Percentiles rank a stretch among this genome's conserved stretches.
Evolutionary conservation across 805 yeast genomes (phyloP).

Genomic region (Metschnikowia dekortorum): DNA sequence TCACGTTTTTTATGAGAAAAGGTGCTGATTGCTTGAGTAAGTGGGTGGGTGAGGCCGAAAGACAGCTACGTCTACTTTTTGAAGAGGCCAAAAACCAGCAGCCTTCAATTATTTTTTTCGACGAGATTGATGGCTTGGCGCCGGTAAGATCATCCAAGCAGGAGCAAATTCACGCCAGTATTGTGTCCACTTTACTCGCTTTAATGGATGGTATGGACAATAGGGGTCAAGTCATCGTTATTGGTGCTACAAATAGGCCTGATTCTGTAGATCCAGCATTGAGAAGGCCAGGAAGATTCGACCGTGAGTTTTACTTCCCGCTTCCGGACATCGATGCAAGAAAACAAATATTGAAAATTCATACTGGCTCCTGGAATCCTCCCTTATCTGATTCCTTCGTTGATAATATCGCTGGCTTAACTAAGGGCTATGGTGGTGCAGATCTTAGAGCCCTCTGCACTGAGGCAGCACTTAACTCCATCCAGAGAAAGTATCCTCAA

Average conservation of each 20-base stretch:
- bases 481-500: slow-evolving; percentile 90
- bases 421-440: slow-evolving; percentile 98
- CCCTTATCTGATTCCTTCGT: slow-evolving; percentile 57
- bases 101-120: slow-evolving; percentile 93
- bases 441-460: slow-evolving; percentile 92
- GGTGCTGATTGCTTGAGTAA: slow-evolving; percentile 96
- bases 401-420: slow-evolving; percentile 64
- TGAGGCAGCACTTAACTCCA: slow-evolving; percentile 89
- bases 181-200: slow-evolving; percentile 91
- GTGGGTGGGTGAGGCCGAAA: slow-evolving; percentile 99
- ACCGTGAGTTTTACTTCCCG: slow-evolving; percentile 94
- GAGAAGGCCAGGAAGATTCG: slow-evolving; percentile 95
- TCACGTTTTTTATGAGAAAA: slow-evolving; percentile 95
- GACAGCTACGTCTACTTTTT: slow-evolving; percentile 83
- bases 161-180: slow-evolving; percentile 97
- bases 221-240: slow-evolving; percentile 95
- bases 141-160: slow-evolving; percentile 97
- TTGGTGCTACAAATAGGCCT: slow-evolving; percentile 97
- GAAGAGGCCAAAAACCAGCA: slow-evolving; percentile 96
- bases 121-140: slow-evolving; percentile 96
- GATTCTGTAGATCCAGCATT: slow-evolving; percentile 98
- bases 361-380: slow-evolving; percentile 86
- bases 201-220: slow-evolving; percentile 99
- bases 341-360: slow-evolving; percentile 72
- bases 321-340: slow-evolving; percentile 81